phyloP scores from a whole-genome alignment of 768 basidiomycete species.

The Guyanaporus albipodus region DNA sequence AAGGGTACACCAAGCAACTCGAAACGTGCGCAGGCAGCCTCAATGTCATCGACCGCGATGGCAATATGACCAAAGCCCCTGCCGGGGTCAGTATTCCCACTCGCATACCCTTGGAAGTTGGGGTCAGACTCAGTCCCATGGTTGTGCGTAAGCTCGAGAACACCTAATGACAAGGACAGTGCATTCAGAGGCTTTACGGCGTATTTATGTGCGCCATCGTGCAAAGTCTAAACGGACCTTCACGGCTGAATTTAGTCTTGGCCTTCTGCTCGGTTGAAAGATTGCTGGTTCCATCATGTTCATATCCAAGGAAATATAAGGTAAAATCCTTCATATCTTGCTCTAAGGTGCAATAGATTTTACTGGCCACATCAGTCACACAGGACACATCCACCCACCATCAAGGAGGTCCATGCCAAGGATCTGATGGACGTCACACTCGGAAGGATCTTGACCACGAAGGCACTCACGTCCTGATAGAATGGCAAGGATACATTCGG shows the following conservation, averaged over 20 bases:
- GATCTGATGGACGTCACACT: conserved; percentile 31
- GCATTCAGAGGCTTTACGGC: not conserved
- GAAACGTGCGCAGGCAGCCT: conserved; percentile 79
- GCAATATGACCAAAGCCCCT: conserved; percentile 85
- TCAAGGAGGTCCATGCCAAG: conserved; percentile 77
- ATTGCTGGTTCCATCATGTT: conserved; percentile 47
- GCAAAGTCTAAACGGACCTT: conserved; percentile 46
- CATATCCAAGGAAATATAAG: conserved; percentile 84
- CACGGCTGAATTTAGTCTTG: conserved; percentile 49
- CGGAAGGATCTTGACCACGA: not conserved
- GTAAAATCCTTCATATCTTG: conserved; percentile 59
- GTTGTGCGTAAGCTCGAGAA: conserved; percentile 86
- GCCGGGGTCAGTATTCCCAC: conserved; percentile 81
- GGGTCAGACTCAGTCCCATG: conserved; percentile 84
- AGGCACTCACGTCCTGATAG: conserved; percentile 59
- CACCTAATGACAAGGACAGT: conserved; percentile 38
- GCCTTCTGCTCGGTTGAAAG: conserved; percentile 52
- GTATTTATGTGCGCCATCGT: not conserved
- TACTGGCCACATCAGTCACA: not conserved
- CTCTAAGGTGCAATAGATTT: conserved; percentile 35
- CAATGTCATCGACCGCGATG: conserved; percentile 77
- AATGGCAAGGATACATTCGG: conserved; percentile 77
- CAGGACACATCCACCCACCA: conserved; percentile 31
- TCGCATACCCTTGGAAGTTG: conserved; percentile 76
- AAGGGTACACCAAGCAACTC: conserved; percentile 77